Base-by-base conservation (phyloP, 495 filamentous ascomycete genomes). In the Staphylotrichum longicolle region DNA sequence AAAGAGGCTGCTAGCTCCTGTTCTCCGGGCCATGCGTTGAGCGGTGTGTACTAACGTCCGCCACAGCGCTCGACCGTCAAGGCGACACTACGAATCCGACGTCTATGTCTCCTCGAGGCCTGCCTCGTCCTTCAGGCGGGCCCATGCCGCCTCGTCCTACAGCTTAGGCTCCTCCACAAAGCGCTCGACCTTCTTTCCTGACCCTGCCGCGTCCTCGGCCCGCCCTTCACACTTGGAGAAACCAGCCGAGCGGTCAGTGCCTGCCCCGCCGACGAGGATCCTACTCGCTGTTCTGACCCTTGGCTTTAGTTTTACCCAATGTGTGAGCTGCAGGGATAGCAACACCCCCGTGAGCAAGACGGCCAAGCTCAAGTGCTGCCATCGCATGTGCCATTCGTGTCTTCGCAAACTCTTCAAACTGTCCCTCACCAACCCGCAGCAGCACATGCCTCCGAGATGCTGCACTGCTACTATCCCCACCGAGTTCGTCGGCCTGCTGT, bases 381-480 rank as follows among this genome's bases (percentile, higher is more conserved):
- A 95, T 68, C 83, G 83, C 46, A 91, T 90, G 87, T 95, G 91
- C 71, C 75, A 87, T 57, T 67, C 80, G 9, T 95, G 91, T 72
- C 75, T 95, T 30, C 84, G 83, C 66, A 83, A 85, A 20, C 81
- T 85, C 63, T 95, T 94, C 71, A 83, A 76, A 30, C 75, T 88
- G 42, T 91, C 89, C 20, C 75, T 91, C 60, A 86, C 79, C 41
- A 88, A 93, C 69, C 88, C 89, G 1, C 80, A 84, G 44, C 85
- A 87, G 37, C 85, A 87, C 66, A 93, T 93, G 88, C 89, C 91
- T 8, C 91, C 91, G 0, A 82, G 76, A 64, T 95, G 91, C 66
- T 95, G 91, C 72, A 87, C 83, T 3, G 57, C 89, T 41, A 82
- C 83, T 64, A 91, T 95, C 61, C 85, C 90, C 1, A 73, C 89